Percentiles rank a stretch among this genome's conserved stretches.
These are phyloP conservation scores for Tremellales sp. DNA, from an alignment of 1,284 basidiomycete genomes.

Conservation along the genomic window DNA sequence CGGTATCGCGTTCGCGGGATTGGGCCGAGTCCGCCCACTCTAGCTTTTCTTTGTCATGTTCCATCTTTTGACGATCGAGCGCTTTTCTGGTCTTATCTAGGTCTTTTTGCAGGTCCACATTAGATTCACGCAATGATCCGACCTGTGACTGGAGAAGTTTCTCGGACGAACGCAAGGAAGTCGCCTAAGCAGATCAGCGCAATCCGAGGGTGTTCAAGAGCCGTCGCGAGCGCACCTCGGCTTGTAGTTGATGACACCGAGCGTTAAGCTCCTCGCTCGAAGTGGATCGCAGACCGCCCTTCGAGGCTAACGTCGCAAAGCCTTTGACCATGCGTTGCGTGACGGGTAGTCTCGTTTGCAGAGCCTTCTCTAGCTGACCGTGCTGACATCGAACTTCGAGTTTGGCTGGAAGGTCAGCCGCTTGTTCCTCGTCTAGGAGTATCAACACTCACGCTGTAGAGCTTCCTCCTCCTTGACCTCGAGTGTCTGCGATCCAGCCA, in stretches of 20 bases:
- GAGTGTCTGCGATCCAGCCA: conserved; percentile 25
- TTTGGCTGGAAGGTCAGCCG: background rate
- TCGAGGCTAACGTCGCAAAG: conserved; percentile 27
- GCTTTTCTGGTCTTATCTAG: conserved; percentile 64
- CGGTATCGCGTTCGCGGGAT: conserved; percentile 14
- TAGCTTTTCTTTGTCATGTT: conserved; percentile 53
- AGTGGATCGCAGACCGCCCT: conserved; percentile 13
- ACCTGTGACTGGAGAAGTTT: conserved; percentile 59
- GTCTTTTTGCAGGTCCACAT: conserved; percentile 57
- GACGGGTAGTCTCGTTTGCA: conserved; percentile 28
- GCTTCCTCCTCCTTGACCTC: conserved; percentile 15
- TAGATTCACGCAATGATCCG: conserved; percentile 56
- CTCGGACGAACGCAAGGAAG: conserved; percentile 51
- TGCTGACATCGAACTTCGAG: background rate
- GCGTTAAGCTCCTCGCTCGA: conserved; percentile 26
- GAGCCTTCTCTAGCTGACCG: conserved; percentile 25
- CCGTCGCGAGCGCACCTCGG: conserved; percentile 23
- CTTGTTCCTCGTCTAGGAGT: background rate
- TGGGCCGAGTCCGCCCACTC: conserved; percentile 51
- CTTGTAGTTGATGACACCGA: conserved; percentile 28
- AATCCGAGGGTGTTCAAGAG: background rate
- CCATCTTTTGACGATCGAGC: conserved; percentile 67
- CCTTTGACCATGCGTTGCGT: conserved; percentile 29
- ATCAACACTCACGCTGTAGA: conserved; percentile 25
- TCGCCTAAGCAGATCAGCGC: conserved; percentile 17